Evolutionary conservation across 2,329 filamentous ascomycete genomes (phyloP).

Genomic region (Beauveria varroae): DNA sequence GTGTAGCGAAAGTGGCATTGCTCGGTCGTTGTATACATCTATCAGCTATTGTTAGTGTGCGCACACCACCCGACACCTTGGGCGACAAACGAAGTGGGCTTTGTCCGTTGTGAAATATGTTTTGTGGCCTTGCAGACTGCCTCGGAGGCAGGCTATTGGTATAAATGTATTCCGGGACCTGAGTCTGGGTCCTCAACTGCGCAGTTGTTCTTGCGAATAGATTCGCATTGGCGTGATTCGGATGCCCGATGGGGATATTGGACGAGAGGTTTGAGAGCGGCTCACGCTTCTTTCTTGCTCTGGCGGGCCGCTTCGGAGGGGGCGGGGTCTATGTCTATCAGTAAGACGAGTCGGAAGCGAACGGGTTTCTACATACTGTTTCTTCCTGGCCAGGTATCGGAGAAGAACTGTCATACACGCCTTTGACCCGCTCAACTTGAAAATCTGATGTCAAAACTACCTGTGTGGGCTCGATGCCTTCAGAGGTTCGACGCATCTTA

Average conservation of each 20-base stretch:
- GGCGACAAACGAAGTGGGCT: background rate
- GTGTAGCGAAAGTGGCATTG: background rate
- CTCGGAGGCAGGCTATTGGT: background rate
- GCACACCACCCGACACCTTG: background rate
- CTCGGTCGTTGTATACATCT: slow-evolving; percentile 5
- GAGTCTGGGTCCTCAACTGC: background rate
- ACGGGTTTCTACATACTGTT: slow-evolving; percentile 30
- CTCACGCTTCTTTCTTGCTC: slow-evolving; percentile 24
- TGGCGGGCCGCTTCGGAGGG: slow-evolving; percentile 22
- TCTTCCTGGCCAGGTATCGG: slow-evolving; percentile 30
- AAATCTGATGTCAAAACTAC: slow-evolving; percentile 51
- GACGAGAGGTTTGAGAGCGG: slow-evolving; percentile 27
- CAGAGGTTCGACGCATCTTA: slow-evolving; percentile 57
- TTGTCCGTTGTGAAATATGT: background rate
- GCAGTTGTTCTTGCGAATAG: background rate
- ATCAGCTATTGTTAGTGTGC: background rate
- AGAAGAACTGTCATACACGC: slow-evolving; percentile 55
- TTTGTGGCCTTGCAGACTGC: background rate
- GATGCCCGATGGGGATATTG: slow-evolving; percentile 23
- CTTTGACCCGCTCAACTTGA: slow-evolving; percentile 42
- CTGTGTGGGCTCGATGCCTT: slow-evolving; percentile 56
- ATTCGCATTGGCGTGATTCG: background rate
- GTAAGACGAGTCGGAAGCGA: background rate
- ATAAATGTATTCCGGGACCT: background rate
- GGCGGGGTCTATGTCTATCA: slow-evolving; percentile 17